Evolutionary conservation across 1,284 basidiomycete genomes (phyloP).

Genomic region (Trichosporon inkin): DNA sequence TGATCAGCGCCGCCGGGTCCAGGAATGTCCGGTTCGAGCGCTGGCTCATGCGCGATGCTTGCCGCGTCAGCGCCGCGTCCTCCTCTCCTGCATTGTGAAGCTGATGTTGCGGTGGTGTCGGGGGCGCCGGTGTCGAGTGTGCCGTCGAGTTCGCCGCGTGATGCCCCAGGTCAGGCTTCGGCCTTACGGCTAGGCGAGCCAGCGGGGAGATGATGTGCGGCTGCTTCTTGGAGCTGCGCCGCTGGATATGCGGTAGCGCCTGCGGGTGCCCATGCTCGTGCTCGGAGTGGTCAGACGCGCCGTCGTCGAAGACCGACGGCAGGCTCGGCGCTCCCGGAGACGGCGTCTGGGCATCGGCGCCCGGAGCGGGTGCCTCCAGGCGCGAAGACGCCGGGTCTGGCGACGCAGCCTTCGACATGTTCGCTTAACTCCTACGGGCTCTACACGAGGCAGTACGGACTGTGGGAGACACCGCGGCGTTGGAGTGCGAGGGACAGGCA

Average conservation of each 20-base stretch:
- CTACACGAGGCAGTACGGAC: neutral
- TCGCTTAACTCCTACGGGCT: neutral
- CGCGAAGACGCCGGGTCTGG: neutral
- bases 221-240: neutral
- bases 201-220: neutral
- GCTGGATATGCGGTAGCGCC: neutral
- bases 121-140: neutral
- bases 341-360: neutral
- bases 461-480: neutral
- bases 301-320: constrained; percentile 1
- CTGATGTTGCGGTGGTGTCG: neutral
- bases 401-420: neutral
- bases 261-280: constrained; percentile 2
- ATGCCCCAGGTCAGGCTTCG: neutral
- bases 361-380: neutral
- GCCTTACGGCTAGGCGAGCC: neutral
- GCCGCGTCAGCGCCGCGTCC: constrained; percentile 14
- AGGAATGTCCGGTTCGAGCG: constrained; percentile 20
- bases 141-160: neutral
- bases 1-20: constrained; percentile 18
- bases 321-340: neutral
- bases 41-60: constrained; percentile 20
- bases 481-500: no score
- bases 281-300: neutral
- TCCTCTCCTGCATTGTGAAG: neutral